A percentile compares a stretch with the other conserved stretches of the same genome.
phyloP scores from a whole-genome alignment of 345 rosid genomes.

The Bretschneidera sinensis region DNA sequence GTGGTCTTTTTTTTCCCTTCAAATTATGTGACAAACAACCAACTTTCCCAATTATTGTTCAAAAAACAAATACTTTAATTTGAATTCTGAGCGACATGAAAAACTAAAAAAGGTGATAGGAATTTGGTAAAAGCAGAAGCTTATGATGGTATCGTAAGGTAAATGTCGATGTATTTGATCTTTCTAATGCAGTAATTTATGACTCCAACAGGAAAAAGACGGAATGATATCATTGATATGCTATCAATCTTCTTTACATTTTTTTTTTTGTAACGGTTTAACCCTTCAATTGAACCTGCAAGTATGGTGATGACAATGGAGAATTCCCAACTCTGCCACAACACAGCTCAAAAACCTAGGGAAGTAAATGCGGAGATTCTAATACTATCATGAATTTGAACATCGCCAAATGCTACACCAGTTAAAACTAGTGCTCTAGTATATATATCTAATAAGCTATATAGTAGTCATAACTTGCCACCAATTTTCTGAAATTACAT shows the following conservation, averaged over 20 bases:
- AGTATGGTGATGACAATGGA: too few relatives aligned
- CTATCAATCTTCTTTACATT: not conserved
- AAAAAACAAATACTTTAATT: not conserved
- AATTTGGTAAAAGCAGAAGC: not conserved
- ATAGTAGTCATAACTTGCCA: not conserved
- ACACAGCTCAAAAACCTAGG: not conserved
- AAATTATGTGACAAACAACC: too few relatives aligned
- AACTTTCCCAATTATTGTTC: not conserved
- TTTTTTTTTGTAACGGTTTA: too few relatives aligned
- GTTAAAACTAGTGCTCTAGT: not conserved
- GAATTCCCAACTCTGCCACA: not conserved
- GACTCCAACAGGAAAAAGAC: too few relatives aligned
- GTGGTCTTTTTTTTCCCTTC: too few relatives aligned
- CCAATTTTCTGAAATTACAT: not conserved
- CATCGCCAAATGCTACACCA: not conserved
- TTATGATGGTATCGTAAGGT: not conserved
- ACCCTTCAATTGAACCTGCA: too few relatives aligned
- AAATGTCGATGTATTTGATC: not conserved
- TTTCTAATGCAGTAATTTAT: too few relatives aligned
- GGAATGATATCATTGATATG: too few relatives aligned
- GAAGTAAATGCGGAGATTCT: not conserved
- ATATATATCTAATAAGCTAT: too few relatives aligned
- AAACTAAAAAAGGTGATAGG: too few relatives aligned
- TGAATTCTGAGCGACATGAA: not conserved
- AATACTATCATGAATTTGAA: too few relatives aligned